Conservation (phyloP, 2,329 filamentous ascomycete genomes). For the Colletotrichum sp. region DNA sequence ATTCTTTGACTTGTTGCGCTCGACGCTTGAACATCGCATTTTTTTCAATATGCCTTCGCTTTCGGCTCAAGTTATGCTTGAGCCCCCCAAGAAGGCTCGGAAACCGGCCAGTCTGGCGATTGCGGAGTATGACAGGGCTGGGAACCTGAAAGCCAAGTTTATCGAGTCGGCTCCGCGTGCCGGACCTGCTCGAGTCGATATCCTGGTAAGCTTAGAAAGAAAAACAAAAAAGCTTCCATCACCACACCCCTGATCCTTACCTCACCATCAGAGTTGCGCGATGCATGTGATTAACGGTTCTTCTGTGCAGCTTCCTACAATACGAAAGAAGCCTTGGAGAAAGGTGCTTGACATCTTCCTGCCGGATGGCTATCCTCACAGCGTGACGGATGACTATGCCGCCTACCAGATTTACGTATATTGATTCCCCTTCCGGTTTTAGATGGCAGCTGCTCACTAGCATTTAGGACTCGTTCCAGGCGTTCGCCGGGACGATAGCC, state of each 20-base stretch:
- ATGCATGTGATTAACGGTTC: not conserved
- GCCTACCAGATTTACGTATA: slow-evolving; percentile 15
- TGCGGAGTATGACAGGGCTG: slow-evolving; percentile 14
- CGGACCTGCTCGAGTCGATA: slow-evolving; percentile 4
- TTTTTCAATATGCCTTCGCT: not conserved
- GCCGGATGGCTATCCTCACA: slow-evolving; percentile 14
- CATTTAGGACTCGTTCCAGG: slow-evolving; percentile 12
- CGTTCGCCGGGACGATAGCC: slow-evolving; percentile 16
- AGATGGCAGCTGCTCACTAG: not conserved
- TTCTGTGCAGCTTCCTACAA: not conserved
- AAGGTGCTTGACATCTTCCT: slow-evolving; percentile 12
- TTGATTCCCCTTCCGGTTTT: not conserved
- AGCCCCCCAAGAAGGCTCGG: not conserved
- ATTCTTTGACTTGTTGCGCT: not conserved
- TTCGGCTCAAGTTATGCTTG: slow-evolving; percentile 1
- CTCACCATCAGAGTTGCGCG: not conserved
- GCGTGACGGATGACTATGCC: slow-evolving; percentile 17
- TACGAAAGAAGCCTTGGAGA: slow-evolving; percentile 6
- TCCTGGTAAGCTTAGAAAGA: slow-evolving; percentile 4
- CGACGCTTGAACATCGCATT: not conserved
- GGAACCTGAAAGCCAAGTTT: slow-evolving; percentile 10
- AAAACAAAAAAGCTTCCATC: not conserved
- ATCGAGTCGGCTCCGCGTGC: slow-evolving; percentile 7
- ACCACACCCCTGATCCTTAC: not conserved
- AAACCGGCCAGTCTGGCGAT: not conserved